Conservation (phyloP, 306 rosid species). For the Styphnolobium japonicum region DNA sequence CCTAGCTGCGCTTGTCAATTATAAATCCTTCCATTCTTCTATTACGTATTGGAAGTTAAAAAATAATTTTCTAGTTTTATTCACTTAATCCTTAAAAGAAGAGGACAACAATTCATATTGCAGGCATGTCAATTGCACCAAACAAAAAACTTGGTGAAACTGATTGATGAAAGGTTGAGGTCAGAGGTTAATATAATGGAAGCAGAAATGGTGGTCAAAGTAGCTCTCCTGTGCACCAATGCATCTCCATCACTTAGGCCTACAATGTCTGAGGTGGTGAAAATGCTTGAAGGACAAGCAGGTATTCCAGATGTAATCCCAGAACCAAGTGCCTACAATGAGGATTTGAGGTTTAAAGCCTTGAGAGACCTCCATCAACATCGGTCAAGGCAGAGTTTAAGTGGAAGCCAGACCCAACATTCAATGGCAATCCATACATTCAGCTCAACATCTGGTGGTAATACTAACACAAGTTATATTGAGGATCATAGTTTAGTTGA, state of each 20-base stretch:
- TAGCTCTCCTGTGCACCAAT: constrained; percentile 63
- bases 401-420: constrained; percentile 38
- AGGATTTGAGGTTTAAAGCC: constrained; percentile 74
- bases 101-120: constrained; percentile 2
- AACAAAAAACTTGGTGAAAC: constrained; percentile 41
- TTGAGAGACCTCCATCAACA: constrained; percentile 58
- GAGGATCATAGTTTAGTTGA: constrained; percentile 11
- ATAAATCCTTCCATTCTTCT: background rate
- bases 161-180: constrained; percentile 61
- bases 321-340: constrained; percentile 37
- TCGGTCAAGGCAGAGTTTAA: constrained; percentile 31
- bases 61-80: background rate
- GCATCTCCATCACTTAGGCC: constrained; percentile 63
- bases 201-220: constrained; percentile 56
- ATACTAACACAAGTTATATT: constrained; percentile 22
- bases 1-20: background rate
- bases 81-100: background rate
- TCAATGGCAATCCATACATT: constrained; percentile 36
- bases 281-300: constrained; percentile 59
- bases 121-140: constrained; percentile 67
- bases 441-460: constrained; percentile 35
- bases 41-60: background rate
- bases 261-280: constrained; percentile 69
- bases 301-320: constrained; percentile 47
- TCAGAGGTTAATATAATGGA: constrained; percentile 34